Base-by-base conservation (phyloP, 768 basidiomycete genomes). In the Artomyces pyxidatus region DNA sequence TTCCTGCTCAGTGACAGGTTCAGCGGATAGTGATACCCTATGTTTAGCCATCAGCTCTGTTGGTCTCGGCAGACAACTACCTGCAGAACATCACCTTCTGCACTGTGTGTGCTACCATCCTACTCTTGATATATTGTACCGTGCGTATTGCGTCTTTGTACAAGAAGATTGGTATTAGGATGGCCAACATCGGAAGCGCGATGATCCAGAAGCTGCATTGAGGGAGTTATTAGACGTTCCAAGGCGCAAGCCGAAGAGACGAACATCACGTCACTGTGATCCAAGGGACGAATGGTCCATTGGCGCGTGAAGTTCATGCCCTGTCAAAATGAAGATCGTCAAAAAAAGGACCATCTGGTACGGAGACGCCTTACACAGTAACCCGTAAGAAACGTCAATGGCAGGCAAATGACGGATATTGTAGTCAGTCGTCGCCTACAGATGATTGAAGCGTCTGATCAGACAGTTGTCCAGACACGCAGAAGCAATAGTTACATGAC, bases 381-480 rank as follows among this genome's bases (percentile, higher is more conserved):
- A 44, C 83, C 81, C n/a, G 82, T 85, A n/a, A 85, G 71, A 8
- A 85, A 67, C 3, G 83, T 84, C 48, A 86, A 65, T 1, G 83
- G 84, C 8, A 87, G 64, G 70, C 78, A 85, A 58, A 84, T 78
- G 58, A 86, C 81, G 1, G 82, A 85, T 2, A 76, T 78, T 11
- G 83, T 65, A 6, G 83, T 85, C 37, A 86, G 67, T 42, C 76
- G 75, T 35, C 79, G 79, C 32, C 78, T 79, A 80, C 49, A 22
- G 48, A 25, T 49, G 54, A 32, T 28, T 52, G 47, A 30, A 30
- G 39, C 27, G 19, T n/a, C n/a, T n/a, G 6, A 26, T n/a, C 32
- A 12, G 12, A 27, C 35, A 44, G 28, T 39, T 16, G 35, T 19
- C 47, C 32, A 41, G 26, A 45, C 51, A 10, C 29, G 28, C 37